phyloP scores from a whole-genome alignment of 2,329 filamentous ascomycete genomes.

The Aspergillus pseudoviridinutans region DNA sequence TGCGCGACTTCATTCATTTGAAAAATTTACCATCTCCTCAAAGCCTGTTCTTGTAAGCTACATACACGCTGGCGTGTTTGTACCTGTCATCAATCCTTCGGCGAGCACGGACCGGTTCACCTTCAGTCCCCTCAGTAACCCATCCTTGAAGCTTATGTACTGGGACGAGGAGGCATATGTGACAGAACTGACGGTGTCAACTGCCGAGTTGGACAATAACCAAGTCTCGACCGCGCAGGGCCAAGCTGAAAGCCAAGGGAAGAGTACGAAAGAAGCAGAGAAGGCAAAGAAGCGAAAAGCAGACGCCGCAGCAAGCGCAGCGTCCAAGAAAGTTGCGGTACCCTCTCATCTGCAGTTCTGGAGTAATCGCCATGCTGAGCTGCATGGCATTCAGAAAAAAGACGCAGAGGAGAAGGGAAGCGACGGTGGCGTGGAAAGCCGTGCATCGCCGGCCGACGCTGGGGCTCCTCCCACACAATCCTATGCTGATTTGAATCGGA shows the following conservation, averaged over 20 bases:
- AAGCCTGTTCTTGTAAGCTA: slow-evolving; percentile 67
- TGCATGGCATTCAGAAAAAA: slow-evolving; percentile 51
- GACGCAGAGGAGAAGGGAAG: slow-evolving; percentile 22
- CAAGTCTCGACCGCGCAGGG: slow-evolving; percentile 15
- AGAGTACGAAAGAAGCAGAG: slow-evolving; percentile 37
- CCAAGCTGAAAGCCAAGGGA: slow-evolving; percentile 23
- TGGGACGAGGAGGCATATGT: slow-evolving; percentile 73
- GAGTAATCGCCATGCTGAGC: slow-evolving; percentile 66
- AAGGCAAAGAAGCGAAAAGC: slow-evolving; percentile 47
- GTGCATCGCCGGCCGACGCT: slow-evolving; percentile 17
- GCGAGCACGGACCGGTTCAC: slow-evolving; percentile 59
- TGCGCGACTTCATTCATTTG: slow-evolving; percentile 65
- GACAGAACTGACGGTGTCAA: slow-evolving; percentile 59
- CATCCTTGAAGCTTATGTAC: slow-evolving; percentile 65
- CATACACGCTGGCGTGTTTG: slow-evolving; percentile 81
- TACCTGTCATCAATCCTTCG: slow-evolving; percentile 63
- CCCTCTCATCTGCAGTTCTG: slow-evolving; percentile 67
- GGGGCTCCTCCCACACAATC: slow-evolving; percentile 48
- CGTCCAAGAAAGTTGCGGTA: slow-evolving; percentile 47
- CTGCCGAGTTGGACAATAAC: slow-evolving; percentile 41
- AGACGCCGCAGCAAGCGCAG: slow-evolving; percentile 34
- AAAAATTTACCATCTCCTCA: slow-evolving; percentile 74
- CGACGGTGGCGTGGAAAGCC: slow-evolving; percentile 22
- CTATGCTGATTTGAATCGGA: slow-evolving; percentile 56
- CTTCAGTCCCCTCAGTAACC: slow-evolving; percentile 67